These are phyloP conservation scores for Botrytis pseudocinerea DNA, from an alignment of 2,329 filamentous ascomycete species.

Conservation along the genomic window DNA sequence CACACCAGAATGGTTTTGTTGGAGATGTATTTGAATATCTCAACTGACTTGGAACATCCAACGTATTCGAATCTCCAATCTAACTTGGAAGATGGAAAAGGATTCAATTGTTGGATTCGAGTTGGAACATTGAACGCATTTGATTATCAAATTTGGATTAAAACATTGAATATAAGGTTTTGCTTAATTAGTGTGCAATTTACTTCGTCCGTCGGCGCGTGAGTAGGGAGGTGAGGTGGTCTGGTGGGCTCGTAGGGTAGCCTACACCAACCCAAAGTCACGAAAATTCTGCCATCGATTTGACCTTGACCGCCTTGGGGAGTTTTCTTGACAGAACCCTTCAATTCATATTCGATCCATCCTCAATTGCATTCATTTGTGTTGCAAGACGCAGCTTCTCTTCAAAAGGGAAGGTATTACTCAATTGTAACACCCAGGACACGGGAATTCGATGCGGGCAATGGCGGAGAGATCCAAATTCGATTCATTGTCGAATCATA, in stretches of 20 bases:
- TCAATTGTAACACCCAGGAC: neutral
- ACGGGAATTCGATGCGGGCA: neutral
- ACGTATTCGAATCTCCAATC: neutral
- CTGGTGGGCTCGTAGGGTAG: neutral
- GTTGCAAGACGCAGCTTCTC: neutral
- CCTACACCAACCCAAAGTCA: neutral
- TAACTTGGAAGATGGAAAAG: neutral
- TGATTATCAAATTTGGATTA: neutral
- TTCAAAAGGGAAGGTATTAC: neutral
- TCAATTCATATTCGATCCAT: neutral
- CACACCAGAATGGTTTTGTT: neutral
- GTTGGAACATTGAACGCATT: slow-evolving; percentile 1
- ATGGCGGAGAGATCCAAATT: neutral
- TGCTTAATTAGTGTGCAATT: neutral
- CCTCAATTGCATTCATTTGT: too few species aligned
- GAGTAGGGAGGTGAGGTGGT: neutral
- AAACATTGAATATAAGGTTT: slow-evolving; percentile 5
- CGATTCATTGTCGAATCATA: neutral
- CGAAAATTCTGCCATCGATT: neutral
- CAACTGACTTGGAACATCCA: neutral
- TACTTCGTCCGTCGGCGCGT: neutral
- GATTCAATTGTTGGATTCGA: neutral
- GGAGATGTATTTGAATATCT: neutral
- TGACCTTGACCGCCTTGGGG: neutral
- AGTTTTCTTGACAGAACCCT: neutral